A percentile compares a stretch with the other conserved stretches of the same genome.
Conservation (phyloP, 176 grass and related monocot species). For the Alopecurus myosuroides region DNA sequence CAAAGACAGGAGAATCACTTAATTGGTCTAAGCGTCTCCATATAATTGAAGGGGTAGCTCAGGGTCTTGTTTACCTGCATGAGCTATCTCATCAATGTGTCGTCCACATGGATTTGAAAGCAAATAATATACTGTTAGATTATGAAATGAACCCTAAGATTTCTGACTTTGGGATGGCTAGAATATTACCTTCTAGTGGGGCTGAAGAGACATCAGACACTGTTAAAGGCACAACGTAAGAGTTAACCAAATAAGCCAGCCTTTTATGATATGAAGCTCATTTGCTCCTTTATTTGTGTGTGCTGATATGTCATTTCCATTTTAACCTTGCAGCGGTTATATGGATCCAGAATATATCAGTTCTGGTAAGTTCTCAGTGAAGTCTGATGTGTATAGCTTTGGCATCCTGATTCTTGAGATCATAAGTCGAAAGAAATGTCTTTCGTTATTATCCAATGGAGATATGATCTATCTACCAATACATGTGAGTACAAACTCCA, state of each 20-base stretch:
- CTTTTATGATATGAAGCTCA: background rate
- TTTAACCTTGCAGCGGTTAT: conserved; percentile 4
- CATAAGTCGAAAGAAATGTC: background rate
- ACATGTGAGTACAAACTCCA: background rate
- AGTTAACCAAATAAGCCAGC: background rate
- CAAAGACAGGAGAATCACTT: background rate
- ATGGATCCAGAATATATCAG: conserved; percentile 6
- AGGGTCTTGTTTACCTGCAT: conserved; percentile 26
- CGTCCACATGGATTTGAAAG: conserved; percentile 24
- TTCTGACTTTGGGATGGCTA: conserved; percentile 22
- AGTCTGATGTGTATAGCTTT: conserved; percentile 23
- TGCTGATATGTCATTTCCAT: background rate
- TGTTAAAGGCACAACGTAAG: conserved; percentile 8
- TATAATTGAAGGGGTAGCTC: conserved; percentile 26
- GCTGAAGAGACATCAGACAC: background rate
- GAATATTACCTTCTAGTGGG: conserved; percentile 1
- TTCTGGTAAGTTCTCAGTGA: conserved; percentile 7
- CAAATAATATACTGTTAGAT: conserved; percentile 15
- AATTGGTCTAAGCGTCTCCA: background rate
- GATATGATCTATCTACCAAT: background rate
- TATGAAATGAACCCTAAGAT: conserved; percentile 16
- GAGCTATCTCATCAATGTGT: conserved; percentile 8
- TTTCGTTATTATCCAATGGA: background rate
- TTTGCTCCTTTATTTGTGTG: background rate
- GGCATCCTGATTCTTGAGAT: conserved; percentile 25